Base-by-base conservation (phyloP, 1,284 basidiomycete genomes). In the Albatrellus sp. region DNA sequence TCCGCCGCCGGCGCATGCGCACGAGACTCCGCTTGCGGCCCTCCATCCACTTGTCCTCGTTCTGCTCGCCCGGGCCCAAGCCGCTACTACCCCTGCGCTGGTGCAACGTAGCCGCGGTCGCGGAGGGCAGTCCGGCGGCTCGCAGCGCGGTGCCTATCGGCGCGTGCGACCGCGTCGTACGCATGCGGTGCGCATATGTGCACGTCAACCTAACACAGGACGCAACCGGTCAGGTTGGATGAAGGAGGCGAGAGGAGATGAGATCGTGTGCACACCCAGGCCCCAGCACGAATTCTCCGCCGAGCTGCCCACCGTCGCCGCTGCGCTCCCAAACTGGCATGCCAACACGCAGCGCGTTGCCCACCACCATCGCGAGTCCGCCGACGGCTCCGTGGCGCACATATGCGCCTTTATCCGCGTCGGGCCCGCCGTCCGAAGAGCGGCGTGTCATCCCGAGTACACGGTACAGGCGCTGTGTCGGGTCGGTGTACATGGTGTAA, bases 271-370 rank as follows among this genome's bases (percentile, higher is more conserved):
- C 73, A 56, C 47, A 81, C 78, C 77, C 79, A 39, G 85, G 84
- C 19, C 84, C 85, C 43, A 94, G 72, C 20, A 93, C 73, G 56
- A 93, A 92, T 63, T 93, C 90, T 19, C 90, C 90, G 13, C 90
- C 90, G 28, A 93, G 71, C 60, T 91, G 84, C 42, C 68, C 62
- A 38, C 77, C 65, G 55, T 90, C 81, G 0, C 90, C 90, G 1
- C 83, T 85, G 45, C 76, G 77, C 60, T 81, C 80, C 75, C 78
- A 82, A 9, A 91, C 66, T 0, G 87, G 85, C 75, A 90, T 80
- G 31, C 82, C 73, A 12, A 74, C 70, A 44, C 72, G 72, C 37
- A 86, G 55, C 7, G 80, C 79, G 48, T 82, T 75, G 50, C 73
- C 64, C 35, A 85, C 70, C 17, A 86, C 80, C 65, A 77, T 77